Evolutionary conservation across 2,329 filamentous ascomycete species (phyloP).

Genomic region (Blumeriella jaapii): DNA sequence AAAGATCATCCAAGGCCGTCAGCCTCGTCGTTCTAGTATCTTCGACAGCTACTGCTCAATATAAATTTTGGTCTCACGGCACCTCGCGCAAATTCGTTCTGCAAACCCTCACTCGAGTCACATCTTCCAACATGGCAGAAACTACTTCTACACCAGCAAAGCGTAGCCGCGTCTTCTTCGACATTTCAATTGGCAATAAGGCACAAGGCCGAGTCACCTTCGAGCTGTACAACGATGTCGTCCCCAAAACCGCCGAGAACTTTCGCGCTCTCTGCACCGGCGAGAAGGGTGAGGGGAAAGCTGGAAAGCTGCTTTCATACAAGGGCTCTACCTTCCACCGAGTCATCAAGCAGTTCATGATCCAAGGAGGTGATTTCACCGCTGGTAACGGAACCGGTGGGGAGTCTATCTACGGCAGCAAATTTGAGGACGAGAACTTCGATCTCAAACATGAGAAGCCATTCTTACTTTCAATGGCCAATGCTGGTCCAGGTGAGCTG

Average conservation of each 20-base stretch:
- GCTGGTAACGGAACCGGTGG: slow-evolving; percentile 88
- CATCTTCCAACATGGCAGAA: slow-evolving; percentile 33
- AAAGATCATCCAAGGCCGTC: too few relatives aligned
- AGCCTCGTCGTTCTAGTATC: too few relatives aligned
- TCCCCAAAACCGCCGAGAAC: slow-evolving; percentile 93
- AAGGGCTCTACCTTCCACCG: slow-evolving; percentile 91
- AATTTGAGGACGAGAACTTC: slow-evolving; percentile 97
- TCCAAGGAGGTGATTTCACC: slow-evolving; percentile 95
- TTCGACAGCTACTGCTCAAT: too few relatives aligned
- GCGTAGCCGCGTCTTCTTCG: slow-evolving; percentile 74
- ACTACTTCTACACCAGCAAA: slow-evolving; percentile 8
- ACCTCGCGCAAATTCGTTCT: too few relatives aligned
- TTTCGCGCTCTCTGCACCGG: slow-evolving; percentile 91
- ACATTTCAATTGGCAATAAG: slow-evolving; percentile 70
- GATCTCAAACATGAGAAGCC: slow-evolving; percentile 82
- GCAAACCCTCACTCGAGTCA: too few relatives aligned
- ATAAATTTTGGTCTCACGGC: too few relatives aligned
- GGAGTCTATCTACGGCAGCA: slow-evolving; percentile 94
- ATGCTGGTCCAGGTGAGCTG: slow-evolving; percentile 72
- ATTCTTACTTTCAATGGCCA: slow-evolving; percentile 95
- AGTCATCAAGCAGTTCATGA: slow-evolving; percentile 98
- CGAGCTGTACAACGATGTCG: slow-evolving; percentile 66
- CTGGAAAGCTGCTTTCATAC: slow-evolving; percentile 80
- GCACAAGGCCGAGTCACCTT: slow-evolving; percentile 71
- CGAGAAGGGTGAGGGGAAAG: slow-evolving; percentile 76